A percentile compares a stretch with the other conserved stretches of the same genome.
Conservation (phyloP, 176 grass and related monocot genomes). For the Raddia guianensis region DNA sequence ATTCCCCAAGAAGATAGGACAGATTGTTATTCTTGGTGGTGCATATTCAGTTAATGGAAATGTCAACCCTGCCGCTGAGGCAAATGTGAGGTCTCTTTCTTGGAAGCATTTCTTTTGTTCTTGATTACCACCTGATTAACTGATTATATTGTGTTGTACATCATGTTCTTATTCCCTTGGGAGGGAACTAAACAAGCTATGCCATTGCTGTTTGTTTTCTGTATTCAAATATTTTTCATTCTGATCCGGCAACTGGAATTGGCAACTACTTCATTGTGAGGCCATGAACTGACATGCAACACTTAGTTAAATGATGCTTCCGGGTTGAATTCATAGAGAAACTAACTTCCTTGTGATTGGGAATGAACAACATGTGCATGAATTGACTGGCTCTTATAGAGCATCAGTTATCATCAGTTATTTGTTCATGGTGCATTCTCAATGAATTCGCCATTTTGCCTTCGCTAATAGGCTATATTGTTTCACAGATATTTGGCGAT, state of each 20-base stretch:
- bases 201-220: background rate
- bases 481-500: slow-evolving; percentile 77
- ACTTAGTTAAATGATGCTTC: slow-evolving; percentile 9
- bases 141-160: background rate
- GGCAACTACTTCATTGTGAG: background rate
- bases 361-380: background rate
- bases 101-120: background rate
- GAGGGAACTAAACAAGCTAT: background rate
- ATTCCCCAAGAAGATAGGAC: slow-evolving; percentile 83
- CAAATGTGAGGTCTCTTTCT: slow-evolving; percentile 61
- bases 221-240: background rate
- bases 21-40: slow-evolving; percentile 90
- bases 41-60: slow-evolving; percentile 96
- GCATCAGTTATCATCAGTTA: background rate
- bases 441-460: slow-evolving; percentile 2
- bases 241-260: background rate
- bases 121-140: background rate
- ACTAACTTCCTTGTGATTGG: background rate
- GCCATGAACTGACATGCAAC: background rate
- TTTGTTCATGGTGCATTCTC: background rate
- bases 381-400: background rate
- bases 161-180: too few species aligned
- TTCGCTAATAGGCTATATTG: slow-evolving; percentile 29
- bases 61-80: slow-evolving; percentile 93
- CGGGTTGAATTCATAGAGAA: background rate